Evolutionary conservation across 768 basidiomycete genomes (phyloP).

Genomic region (Russula lepida): DNA sequence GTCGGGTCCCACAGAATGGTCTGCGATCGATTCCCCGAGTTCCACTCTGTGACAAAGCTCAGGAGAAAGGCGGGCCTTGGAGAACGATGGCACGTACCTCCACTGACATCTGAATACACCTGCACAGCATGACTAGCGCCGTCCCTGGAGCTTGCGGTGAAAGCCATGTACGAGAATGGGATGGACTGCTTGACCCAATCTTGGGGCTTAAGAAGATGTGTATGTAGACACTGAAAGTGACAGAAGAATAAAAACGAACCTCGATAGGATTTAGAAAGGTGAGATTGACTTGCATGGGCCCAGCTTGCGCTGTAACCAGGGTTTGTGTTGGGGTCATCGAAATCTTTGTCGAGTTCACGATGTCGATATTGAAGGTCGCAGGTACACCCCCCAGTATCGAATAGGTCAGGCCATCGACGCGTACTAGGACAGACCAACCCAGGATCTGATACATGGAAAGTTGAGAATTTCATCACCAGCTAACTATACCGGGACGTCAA

Average conservation of each 20-base stretch:
- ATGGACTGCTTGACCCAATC: slow-evolving; percentile 33
- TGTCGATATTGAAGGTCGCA: background rate
- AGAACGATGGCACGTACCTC: slow-evolving; percentile 23
- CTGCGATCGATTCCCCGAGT: slow-evolving; percentile 17
- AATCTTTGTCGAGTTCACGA: slow-evolving; percentile 20
- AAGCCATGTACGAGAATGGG: slow-evolving; percentile 33
- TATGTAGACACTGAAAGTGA: background rate
- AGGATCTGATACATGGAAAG: background rate
- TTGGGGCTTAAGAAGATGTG: slow-evolving; percentile 23
- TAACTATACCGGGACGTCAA: background rate
- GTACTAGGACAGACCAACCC: slow-evolving; percentile 9
- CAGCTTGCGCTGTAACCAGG: slow-evolving; percentile 29
- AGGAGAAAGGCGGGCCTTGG: background rate
- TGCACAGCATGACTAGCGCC: slow-evolving; percentile 29
- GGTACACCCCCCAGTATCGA: slow-evolving; percentile 17
- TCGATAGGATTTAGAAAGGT: slow-evolving; percentile 36
- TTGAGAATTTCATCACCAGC: background rate
- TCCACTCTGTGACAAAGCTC: slow-evolving; percentile 20
- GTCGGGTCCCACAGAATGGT: slow-evolving; percentile 5
- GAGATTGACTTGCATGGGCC: slow-evolving; percentile 31
- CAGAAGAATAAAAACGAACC: slow-evolving; percentile 19
- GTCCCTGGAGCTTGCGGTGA: slow-evolving; percentile 28
- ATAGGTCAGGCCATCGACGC: slow-evolving; percentile 17
- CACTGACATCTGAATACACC: slow-evolving; percentile 35
- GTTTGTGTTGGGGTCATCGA: slow-evolving; percentile 32